A percentile compares a stretch with the other conserved stretches of the same genome.
phyloP scores from a whole-genome alignment of 1,139 yeast species.

The Scheffersomyces parashehatae region DNA sequence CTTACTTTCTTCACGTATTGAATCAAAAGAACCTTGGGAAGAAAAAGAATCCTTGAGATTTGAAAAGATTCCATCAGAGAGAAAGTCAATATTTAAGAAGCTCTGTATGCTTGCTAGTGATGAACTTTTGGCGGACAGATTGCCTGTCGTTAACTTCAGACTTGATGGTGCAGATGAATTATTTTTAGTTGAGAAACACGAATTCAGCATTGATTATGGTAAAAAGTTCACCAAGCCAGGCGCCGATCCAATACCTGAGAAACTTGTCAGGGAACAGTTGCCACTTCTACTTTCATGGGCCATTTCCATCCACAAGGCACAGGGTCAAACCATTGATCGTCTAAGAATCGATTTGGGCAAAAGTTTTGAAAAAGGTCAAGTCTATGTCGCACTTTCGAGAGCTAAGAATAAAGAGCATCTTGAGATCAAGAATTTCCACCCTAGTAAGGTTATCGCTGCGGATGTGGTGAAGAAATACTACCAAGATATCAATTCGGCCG shows the following conservation, averaged over 20 bases:
- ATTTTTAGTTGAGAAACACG: constrained; percentile 65
- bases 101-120: constrained; percentile 34
- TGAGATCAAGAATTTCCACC: constrained; percentile 72
- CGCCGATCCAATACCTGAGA: constrained; percentile 49
- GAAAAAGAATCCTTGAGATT: constrained; percentile 47
- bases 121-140: constrained; percentile 29
- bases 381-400: constrained; percentile 90
- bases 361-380: constrained; percentile 88
- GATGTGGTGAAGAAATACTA: constrained; percentile 70
- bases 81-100: constrained; percentile 26
- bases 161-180: constrained; percentile 29
- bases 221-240: constrained; percentile 8
- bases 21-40: constrained; percentile 21
- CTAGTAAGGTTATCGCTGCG: constrained; percentile 62
- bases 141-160: constrained; percentile 61
- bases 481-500: constrained; percentile 29
- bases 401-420: constrained; percentile 75
- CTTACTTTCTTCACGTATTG: constrained; percentile 27
- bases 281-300: constrained; percentile 89
- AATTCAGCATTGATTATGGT: constrained; percentile 53
- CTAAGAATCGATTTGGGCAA: constrained; percentile 72
- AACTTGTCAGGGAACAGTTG: constrained; percentile 61
- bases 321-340: constrained; percentile 83
- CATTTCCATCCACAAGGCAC: constrained; percentile 85
- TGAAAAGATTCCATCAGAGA: constrained; percentile 28